Evolutionary conservation across 176 grass and related monocot genomes (phyloP).

Genomic region (Eremochloa ophiuroides): DNA sequence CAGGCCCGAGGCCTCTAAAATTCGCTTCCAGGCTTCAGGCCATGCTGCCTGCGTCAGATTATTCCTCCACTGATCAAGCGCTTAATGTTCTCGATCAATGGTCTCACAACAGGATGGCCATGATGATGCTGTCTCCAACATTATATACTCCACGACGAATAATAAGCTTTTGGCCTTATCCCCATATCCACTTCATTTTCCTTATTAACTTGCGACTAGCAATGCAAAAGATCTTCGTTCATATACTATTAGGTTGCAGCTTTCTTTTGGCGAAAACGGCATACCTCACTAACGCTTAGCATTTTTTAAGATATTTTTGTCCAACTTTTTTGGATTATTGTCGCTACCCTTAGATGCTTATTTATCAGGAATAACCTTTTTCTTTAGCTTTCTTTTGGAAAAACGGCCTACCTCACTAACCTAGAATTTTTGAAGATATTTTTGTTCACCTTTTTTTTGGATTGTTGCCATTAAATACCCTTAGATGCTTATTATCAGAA

Average conservation of each 20-base stretch:
- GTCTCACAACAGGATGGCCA: background rate
- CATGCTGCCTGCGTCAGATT: background rate
- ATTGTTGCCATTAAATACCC: background rate
- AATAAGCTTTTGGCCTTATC: background rate
- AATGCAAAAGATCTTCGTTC: background rate
- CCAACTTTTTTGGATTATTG: too few species aligned
- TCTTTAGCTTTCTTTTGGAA: too few species aligned
- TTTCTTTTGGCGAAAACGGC: background rate
- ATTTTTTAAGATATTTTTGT: too few species aligned
- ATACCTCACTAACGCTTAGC: background rate
- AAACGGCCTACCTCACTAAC: too few species aligned
- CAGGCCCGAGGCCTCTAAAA: background rate
- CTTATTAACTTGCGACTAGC: background rate
- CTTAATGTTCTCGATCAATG: background rate
- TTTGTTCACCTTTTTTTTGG: background rate
- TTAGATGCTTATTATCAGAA: background rate
- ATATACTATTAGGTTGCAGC: background rate
- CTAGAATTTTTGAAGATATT: background rate
- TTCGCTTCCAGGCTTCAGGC: background rate
- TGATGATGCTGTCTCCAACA: background rate
- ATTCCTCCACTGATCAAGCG: background rate
- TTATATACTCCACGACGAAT: background rate
- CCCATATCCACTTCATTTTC: background rate
- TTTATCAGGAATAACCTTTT: too few species aligned
- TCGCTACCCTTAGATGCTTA: too few species aligned